Evolutionary conservation across 345 rosid species (phyloP).

Genomic region (Isatis tinctoria): DNA sequence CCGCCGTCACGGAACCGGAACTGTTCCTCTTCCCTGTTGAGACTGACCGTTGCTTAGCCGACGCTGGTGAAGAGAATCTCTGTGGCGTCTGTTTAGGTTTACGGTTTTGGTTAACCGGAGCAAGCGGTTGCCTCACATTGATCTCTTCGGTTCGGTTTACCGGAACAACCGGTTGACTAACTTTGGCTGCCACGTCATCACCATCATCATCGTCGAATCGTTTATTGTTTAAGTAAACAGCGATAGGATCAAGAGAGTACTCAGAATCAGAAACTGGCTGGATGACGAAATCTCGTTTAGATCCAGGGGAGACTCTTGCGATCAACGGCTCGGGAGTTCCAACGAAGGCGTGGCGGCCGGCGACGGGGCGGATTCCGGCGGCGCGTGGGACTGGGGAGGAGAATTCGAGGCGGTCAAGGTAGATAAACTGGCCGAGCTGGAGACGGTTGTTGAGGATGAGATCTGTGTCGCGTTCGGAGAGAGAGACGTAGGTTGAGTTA

Average conservation of each 20-base stretch:
- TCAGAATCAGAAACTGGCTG: conserved; percentile 82
- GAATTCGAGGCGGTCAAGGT: conserved; percentile 77
- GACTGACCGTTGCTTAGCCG: conserved; percentile 54
- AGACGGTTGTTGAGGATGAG: conserved; percentile 89
- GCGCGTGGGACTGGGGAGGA: conserved; percentile 82
- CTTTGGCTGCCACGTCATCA: neutral
- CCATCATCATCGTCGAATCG: neutral
- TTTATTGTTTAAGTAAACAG: conserved; percentile 61
- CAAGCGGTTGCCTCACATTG: conserved; percentile 54
- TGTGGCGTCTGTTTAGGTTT: conserved; percentile 43
- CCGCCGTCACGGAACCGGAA: conserved; percentile 9
- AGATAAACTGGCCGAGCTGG: conserved; percentile 95
- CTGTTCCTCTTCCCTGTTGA: conserved; percentile 49
- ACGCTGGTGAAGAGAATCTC: conserved; percentile 82
- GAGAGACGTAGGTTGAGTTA: conserved; percentile 92
- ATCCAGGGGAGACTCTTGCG: conserved; percentile 62
- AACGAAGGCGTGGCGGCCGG: conserved; percentile 83
- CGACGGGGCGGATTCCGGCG: conserved; percentile 74
- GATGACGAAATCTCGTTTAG: conserved; percentile 71
- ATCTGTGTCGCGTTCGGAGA: conserved; percentile 85
- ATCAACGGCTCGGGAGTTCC: conserved; percentile 84
- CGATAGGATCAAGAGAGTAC: conserved; percentile 70
- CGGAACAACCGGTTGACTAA: conserved; percentile 59
- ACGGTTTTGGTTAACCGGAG: conserved; percentile 33
- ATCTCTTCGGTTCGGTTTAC: conserved; percentile 24